Conservation (phyloP, 495 filamentous ascomycete genomes). For the Lophiostoma macrostomum region DNA sequence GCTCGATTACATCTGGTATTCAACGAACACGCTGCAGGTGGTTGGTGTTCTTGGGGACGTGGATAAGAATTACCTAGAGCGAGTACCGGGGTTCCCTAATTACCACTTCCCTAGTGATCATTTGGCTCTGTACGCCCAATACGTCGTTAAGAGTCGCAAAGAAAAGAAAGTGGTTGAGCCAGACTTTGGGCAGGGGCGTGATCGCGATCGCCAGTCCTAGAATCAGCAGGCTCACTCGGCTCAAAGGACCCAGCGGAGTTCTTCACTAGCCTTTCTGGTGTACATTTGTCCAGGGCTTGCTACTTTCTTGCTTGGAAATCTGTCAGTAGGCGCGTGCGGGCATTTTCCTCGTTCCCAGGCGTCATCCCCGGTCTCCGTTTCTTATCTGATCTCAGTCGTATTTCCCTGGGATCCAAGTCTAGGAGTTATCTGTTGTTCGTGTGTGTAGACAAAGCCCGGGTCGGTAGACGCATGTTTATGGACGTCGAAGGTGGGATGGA, state of each 20-base stretch:
- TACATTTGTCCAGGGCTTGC: neutral
- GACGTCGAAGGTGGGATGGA: neutral
- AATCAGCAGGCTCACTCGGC: too few relatives aligned
- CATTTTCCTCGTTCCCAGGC: neutral
- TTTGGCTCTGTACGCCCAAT: slow-evolving; percentile 87
- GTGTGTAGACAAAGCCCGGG: neutral
- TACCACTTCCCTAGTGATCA: slow-evolving; percentile 98
- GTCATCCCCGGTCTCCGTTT: slow-evolving; percentile 9
- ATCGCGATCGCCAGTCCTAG: slow-evolving; percentile 20
- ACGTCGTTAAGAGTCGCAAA: slow-evolving; percentile 81
- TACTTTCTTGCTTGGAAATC: slow-evolving; percentile 10
- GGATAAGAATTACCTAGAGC: slow-evolving; percentile 82
- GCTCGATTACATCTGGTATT: slow-evolving; percentile 97
- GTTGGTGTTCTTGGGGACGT: slow-evolving; percentile 85
- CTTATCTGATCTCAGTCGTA: neutral
- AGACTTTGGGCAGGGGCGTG: slow-evolving; percentile 51
- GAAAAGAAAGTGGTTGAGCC: slow-evolving; percentile 71
- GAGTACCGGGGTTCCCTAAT: slow-evolving; percentile 93
- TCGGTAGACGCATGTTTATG: neutral
- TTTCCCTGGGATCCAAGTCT: neutral
- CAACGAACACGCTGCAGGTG: slow-evolving; percentile 83
- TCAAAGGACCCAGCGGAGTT: too few relatives aligned
- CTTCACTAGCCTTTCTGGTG: neutral
- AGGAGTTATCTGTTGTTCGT: neutral
- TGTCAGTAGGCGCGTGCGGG: slow-evolving; percentile 22